Conservation (phyloP, 371 early-diverging fungal species). For the Dinochytrium kinnereticum region DNA sequence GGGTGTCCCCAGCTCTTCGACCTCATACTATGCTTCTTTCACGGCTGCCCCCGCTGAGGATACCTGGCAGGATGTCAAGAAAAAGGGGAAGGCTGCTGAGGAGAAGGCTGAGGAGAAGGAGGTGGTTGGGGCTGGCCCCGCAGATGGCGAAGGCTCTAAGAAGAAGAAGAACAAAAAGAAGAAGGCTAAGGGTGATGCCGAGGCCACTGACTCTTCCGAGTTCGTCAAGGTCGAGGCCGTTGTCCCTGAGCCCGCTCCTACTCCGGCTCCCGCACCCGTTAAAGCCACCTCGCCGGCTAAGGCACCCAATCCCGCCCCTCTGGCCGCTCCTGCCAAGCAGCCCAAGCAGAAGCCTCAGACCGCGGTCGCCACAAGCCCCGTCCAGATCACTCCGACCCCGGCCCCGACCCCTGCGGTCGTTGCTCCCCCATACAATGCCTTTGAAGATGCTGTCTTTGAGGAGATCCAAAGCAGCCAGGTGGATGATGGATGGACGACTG, state of each 20-base stretch:
- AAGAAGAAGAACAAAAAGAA: slow-evolving; percentile 33
- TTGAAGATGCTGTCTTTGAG: background rate
- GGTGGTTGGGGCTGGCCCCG: slow-evolving; percentile 8
- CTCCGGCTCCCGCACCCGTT: background rate
- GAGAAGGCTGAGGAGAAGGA: slow-evolving; percentile 15
- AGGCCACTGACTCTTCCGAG: background rate
- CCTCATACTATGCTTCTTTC: slow-evolving; percentile 23
- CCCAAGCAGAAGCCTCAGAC: background rate
- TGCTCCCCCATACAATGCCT: background rate
- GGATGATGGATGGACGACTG: slow-evolving; percentile 53
- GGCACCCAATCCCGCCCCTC: background rate
- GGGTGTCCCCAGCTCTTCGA: background rate
- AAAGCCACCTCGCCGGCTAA: background rate
- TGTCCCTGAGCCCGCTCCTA: slow-evolving; percentile 19
- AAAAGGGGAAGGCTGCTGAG: too few relatives aligned
- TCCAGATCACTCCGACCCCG: slow-evolving; percentile 17
- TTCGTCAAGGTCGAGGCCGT: background rate
- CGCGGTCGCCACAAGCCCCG: background rate
- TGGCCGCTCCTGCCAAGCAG: background rate
- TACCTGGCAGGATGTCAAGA: slow-evolving; percentile 36
- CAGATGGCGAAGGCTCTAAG: background rate
- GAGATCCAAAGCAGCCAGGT: slow-evolving; percentile 1
- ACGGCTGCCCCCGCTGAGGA: slow-evolving; percentile 9
- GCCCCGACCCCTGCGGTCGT: slow-evolving; percentile 17
- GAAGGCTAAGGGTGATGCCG: slow-evolving; percentile 19